Conservation (phyloP, 371 early-diverging fungal genomes). For the Mucor sp. region DNA sequence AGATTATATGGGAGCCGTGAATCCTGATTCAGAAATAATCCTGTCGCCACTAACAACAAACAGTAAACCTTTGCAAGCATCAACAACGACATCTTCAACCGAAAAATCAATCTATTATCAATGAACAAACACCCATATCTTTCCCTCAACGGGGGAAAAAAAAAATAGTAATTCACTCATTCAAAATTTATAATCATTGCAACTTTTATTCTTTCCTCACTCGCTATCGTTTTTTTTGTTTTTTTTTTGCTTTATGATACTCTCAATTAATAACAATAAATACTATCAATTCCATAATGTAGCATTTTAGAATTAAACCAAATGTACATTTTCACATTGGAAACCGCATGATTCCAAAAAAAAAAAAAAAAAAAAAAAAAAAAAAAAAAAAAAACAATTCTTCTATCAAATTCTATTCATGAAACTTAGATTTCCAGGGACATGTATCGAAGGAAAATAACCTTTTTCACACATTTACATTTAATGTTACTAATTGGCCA, state of each 20-base stretch:
- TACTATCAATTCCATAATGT: background rate
- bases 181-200: background rate
- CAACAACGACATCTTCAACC: background rate
- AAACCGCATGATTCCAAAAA: background rate
- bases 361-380: background rate
- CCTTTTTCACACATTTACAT: background rate
- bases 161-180: background rate
- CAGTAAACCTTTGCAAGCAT: background rate
- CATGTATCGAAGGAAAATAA: background rate
- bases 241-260: too few relatives aligned
- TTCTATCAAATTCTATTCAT: background rate
- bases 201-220: background rate
- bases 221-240: background rate
- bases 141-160: too few relatives aligned
- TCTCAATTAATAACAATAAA: background rate
- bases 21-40: slow-evolving; percentile 18
- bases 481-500: background rate
- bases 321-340: background rate
- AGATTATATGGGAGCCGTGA: slow-evolving; percentile 4
- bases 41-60: slow-evolving; percentile 12
- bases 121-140: background rate
- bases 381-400: background rate
- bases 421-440: background rate
- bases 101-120: background rate
- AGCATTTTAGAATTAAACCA: background rate